phyloP scores from a whole-genome alignment of 495 filamentous ascomycete genomes.

The Neurospora africana region DNA sequence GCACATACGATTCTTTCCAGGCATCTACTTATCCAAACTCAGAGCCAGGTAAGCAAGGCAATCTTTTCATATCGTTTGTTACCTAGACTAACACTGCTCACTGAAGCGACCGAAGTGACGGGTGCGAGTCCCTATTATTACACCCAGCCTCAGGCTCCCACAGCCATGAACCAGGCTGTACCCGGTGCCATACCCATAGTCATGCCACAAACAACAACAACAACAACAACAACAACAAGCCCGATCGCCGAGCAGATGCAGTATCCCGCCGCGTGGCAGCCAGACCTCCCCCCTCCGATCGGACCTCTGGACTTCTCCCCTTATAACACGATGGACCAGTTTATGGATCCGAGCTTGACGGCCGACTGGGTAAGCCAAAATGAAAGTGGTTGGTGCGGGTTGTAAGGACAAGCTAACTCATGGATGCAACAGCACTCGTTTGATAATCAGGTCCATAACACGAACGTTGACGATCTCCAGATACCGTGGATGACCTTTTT shows the following conservation, averaged over 20 bases:
- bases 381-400: not conserved
- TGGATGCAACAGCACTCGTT: slow-evolving; percentile 7
- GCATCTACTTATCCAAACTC: not conserved
- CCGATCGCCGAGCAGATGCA: not conserved
- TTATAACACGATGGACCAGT: slow-evolving; percentile 4
- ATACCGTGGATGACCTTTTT: slow-evolving; percentile 18
- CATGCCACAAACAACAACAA: not conserved
- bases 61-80: not conserved
- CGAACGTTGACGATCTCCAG: slow-evolving; percentile 6
- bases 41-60: not conserved
- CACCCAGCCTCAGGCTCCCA: not conserved
- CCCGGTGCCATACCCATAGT: not conserved
- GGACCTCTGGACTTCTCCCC: not conserved
- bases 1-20: not conserved
- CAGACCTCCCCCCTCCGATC: not conserved
- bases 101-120: not conserved
- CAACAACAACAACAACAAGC: not conserved
- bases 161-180: not conserved
- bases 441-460: slow-evolving; percentile 18
- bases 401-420: not conserved
- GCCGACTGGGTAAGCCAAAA: slow-evolving; percentile 17
- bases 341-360: slow-evolving; percentile 8
- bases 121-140: not conserved
- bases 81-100: not conserved
- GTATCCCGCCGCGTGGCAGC: not conserved